Conservation (phyloP, 208 protist genomes). For the Trypanosoma melophagium region DNA sequence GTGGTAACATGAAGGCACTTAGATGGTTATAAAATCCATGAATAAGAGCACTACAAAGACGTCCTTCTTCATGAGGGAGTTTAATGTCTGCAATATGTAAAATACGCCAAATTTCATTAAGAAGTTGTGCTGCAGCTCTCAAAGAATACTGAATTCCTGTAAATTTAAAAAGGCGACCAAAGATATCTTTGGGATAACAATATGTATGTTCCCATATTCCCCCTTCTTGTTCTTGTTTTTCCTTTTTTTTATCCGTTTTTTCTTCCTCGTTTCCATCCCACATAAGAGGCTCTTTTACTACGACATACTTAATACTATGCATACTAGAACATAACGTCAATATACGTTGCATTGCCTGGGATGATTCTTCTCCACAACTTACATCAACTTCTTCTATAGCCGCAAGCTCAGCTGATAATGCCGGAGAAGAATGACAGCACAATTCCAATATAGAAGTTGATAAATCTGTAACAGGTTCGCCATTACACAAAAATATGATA, state of each 20-base stretch:
- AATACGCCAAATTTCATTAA: constrained; percentile 17
- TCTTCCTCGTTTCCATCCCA: too few relatives aligned
- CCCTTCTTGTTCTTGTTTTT: not conserved
- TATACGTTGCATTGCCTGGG: constrained; percentile 13
- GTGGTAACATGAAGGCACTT: constrained; percentile 54
- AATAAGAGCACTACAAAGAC: constrained; percentile 67
- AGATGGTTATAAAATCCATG: constrained; percentile 69
- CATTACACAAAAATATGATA: constrained; percentile 29
- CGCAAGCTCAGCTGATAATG: not conserved
- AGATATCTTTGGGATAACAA: constrained; percentile 14
- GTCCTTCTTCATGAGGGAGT: constrained; percentile 33
- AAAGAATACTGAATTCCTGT: constrained; percentile 5
- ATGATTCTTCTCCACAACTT: not conserved
- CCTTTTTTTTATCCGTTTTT: not conserved
- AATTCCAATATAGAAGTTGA: constrained; percentile 25
- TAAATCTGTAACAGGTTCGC: constrained; percentile 22
- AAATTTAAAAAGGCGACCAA: constrained; percentile 8
- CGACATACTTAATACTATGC: constrained; percentile 48
- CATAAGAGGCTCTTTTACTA: constrained; percentile 45
- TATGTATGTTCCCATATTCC: not conserved
- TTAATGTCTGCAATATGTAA: not conserved
- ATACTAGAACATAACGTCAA: constrained; percentile 45
- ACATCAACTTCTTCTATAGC: not conserved
- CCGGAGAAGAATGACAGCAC: not conserved
- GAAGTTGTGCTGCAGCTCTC: constrained; percentile 11